Percentiles rank a stretch among this genome's conserved stretches.
Conservation (phyloP, 2,329 filamentous ascomycete genomes). For the Cytospora chrysosperma region DNA sequence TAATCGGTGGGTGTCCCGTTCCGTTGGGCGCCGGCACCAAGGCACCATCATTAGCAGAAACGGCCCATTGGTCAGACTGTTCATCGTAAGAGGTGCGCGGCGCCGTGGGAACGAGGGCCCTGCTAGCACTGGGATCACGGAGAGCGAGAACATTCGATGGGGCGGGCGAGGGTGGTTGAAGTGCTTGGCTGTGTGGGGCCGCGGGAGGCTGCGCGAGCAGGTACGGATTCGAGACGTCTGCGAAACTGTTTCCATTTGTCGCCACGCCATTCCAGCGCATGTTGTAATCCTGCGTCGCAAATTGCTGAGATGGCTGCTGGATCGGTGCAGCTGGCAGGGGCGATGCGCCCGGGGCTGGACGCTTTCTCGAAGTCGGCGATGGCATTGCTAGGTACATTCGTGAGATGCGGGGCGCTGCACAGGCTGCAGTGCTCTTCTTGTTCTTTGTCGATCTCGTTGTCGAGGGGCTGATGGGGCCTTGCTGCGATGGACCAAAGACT, state of each 20-base stretch:
- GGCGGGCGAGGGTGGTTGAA: constrained; percentile 23
- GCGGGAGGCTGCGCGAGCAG: constrained; percentile 36
- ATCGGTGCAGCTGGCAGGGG: constrained; percentile 53
- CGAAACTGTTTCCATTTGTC: constrained; percentile 38
- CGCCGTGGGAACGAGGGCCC: constrained; percentile 47
- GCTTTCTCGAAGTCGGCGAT: constrained; percentile 61
- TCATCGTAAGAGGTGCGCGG: constrained; percentile 33
- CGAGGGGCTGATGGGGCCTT: not conserved
- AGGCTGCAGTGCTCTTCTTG: not conserved
- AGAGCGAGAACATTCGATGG: constrained; percentile 53
- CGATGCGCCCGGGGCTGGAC: constrained; percentile 69
- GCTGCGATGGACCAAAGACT: not conserved
- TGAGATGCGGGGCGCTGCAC: not conserved
- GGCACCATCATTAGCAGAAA: constrained; percentile 44
- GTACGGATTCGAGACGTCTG: constrained; percentile 41
- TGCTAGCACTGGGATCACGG: constrained; percentile 52
- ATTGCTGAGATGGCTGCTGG: constrained; percentile 49
- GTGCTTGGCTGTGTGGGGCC: constrained; percentile 22
- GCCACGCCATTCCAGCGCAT: constrained; percentile 44
- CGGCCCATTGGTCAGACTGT: constrained; percentile 36
- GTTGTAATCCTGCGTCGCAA: constrained; percentile 49
- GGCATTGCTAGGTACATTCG: constrained; percentile 41
- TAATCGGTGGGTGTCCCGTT: constrained; percentile 42
- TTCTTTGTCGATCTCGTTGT: not conserved
- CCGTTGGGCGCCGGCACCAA: constrained; percentile 39